Conservation (phyloP, 2,329 filamentous ascomycete species). For the Microcyclospora pomicola region DNA sequence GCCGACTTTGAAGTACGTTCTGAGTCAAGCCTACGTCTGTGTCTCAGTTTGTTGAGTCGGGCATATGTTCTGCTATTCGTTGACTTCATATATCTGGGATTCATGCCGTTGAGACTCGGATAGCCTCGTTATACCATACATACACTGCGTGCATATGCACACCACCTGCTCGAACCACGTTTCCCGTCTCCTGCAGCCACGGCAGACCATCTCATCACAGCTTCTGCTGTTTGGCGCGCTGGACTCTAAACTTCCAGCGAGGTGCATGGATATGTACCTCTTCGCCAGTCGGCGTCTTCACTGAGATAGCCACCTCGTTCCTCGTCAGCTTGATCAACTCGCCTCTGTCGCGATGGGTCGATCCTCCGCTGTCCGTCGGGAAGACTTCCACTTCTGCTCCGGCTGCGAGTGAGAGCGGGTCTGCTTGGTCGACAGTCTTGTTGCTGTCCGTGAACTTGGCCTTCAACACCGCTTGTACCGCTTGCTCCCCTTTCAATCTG, state of each 20-base stretch:
- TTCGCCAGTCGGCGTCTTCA: slow-evolving; percentile 26
- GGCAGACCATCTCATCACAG: too few species aligned
- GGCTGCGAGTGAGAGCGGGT: slow-evolving; percentile 39
- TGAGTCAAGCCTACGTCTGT: too few species aligned
- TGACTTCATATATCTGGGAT: too few species aligned
- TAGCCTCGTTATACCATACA: too few species aligned
- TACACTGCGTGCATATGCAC: too few species aligned
- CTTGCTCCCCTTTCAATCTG: slow-evolving; percentile 41
- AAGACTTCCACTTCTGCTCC: slow-evolving; percentile 45
- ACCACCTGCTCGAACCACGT: too few species aligned
- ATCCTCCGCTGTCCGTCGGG: slow-evolving; percentile 47
- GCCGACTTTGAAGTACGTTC: too few species aligned
- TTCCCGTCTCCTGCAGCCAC: too few species aligned
- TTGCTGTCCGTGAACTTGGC: slow-evolving; percentile 35
- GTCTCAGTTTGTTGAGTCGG: too few species aligned
- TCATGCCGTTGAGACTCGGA: too few species aligned
- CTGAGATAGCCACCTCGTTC: slow-evolving; percentile 46
- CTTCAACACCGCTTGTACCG: slow-evolving; percentile 33
- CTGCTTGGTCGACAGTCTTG: slow-evolving; percentile 32
- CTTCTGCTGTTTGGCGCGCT: slow-evolving; percentile 7
- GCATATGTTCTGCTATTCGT: too few species aligned
- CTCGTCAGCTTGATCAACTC: slow-evolving; percentile 38
- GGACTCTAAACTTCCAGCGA: slow-evolving; percentile 43
- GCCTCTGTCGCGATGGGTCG: slow-evolving; percentile 43
- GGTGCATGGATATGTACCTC: slow-evolving; percentile 47